Evolutionary conservation across 768 basidiomycete genomes (phyloP), one percentile per base, ranked within the genome.

Genomic region (Hericium alpestre): DNA sequence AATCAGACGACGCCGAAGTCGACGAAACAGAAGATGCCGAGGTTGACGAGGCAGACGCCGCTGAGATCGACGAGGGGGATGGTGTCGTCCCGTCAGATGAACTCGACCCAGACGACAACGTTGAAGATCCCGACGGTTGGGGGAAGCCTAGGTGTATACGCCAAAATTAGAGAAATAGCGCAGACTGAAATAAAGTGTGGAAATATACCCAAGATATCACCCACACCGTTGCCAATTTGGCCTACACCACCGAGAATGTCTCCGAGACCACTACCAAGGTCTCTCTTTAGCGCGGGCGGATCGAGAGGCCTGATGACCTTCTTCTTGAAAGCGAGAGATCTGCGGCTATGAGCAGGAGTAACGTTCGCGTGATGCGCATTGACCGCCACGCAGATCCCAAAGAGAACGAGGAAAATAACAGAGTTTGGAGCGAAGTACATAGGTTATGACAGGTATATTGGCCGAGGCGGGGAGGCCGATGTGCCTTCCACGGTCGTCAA

Each of bases 1-100:
- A 53, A 46, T 9, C 18, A 25, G 22, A 39, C 15, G 50, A 47
- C 16, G 49, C 6, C 23, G 54, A 38, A 23, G 54, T 48, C 64
- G 57, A 0, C 57, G 58, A 22, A 47, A 62, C 2, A 59, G 60
- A 20, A 61, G 59, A 11, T 25, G 64, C 54, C 8, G 55, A 47
- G 10, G 51, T 2, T n/a, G 58, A 51, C 5, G 61, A 32, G 13
- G 55, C 20, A 3, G 64, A 43, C 12, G 47, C 41, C 12, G 56
- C 23, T 15, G 18, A 11, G 57, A 8, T 12, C 32, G 32, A 32
- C 32, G 32, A 32, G 5, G 32, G 9, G 8, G 8, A 10, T 32
- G 32, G 32, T 7, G 32, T 32, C 32, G 32, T 32, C 32, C 5
- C 32, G 32, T 32, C 32, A 32, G 32, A 32, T 32, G 32, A 32